Evolutionary conservation across 2,329 filamentous ascomycete genomes (phyloP).

Genomic region (Alternaria gaisen): DNA sequence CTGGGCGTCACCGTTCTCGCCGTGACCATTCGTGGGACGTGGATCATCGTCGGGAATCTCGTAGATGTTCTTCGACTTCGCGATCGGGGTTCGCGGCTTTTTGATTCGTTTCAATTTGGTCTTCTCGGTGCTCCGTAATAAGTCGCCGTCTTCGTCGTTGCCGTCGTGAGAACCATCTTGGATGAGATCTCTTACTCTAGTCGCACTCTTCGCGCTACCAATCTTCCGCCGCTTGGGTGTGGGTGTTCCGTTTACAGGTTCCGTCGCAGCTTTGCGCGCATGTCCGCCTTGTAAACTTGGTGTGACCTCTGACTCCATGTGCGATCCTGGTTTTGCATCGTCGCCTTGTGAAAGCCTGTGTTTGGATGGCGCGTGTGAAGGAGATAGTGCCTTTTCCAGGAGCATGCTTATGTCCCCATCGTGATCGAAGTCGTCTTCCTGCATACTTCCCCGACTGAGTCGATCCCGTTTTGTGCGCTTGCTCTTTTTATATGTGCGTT

Average conservation of each 20-base stretch:
- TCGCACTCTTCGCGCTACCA: conserved; percentile 2
- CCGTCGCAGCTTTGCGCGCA: background rate
- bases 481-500: conserved; percentile 14
- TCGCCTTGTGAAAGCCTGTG: background rate
- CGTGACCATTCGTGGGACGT: background rate
- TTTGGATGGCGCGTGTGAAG: background rate
- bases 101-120: conserved; percentile 13
- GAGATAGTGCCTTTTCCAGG: background rate
- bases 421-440: background rate
- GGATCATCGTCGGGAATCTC: conserved; percentile 11
- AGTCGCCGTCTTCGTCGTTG: background rate
- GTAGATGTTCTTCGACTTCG: conserved; percentile 2
- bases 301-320: background rate
- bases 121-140: background rate
- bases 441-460: background rate
- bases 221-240: conserved; percentile 10
- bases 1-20: background rate
- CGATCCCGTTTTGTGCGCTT: conserved; percentile 5
- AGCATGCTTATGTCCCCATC: conserved; percentile 2
- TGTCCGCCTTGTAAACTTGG: background rate
- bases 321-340: background rate
- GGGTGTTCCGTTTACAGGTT: background rate
- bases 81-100: conserved; percentile 9
- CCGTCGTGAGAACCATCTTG: background rate
- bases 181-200: conserved; percentile 11